Evolutionary conservation across 2,329 filamentous ascomycete genomes (phyloP).

Genomic region (Cercospora sesami): DNA sequence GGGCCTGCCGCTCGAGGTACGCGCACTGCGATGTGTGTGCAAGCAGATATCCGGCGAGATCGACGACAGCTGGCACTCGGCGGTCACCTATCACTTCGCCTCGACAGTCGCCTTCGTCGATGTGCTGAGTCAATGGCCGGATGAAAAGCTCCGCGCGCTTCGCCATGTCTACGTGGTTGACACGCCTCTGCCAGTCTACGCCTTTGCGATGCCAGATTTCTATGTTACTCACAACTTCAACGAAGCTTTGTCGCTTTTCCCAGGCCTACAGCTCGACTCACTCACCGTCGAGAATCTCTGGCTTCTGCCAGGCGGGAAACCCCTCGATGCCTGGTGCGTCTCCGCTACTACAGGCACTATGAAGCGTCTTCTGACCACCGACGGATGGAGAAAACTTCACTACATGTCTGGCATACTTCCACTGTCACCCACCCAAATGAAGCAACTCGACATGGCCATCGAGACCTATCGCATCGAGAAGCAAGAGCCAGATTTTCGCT

Average conservation of each 20-base stretch:
- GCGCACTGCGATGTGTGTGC: constrained; percentile 7
- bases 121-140: constrained; percentile 14
- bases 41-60: constrained; percentile 3
- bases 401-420: constrained; percentile 10
- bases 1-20: not conserved
- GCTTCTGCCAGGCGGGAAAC: constrained; percentile 6
- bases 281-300: constrained; percentile 16
- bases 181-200: constrained; percentile 3
- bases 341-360: constrained; percentile 1
- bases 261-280: constrained; percentile 10
- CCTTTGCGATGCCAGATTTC: not conserved
- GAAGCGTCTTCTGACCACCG: not conserved
- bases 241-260: constrained; percentile 5
- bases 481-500: constrained; percentile 10
- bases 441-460: not conserved
- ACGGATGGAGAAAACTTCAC: constrained; percentile 6
- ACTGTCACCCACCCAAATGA: not conserved
- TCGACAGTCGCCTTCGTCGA: constrained; percentile 16
- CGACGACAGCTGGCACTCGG: constrained; percentile 14
- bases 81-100: constrained; percentile 14
- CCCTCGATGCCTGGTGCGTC: not conserved
- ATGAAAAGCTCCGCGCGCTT: constrained; percentile 2
- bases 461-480: not conserved
- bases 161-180: constrained; percentile 10
- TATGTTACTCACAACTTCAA: constrained; percentile 2